Base-by-base conservation (phyloP, 345 rosid genomes). In the Camelina laxa region DNA sequence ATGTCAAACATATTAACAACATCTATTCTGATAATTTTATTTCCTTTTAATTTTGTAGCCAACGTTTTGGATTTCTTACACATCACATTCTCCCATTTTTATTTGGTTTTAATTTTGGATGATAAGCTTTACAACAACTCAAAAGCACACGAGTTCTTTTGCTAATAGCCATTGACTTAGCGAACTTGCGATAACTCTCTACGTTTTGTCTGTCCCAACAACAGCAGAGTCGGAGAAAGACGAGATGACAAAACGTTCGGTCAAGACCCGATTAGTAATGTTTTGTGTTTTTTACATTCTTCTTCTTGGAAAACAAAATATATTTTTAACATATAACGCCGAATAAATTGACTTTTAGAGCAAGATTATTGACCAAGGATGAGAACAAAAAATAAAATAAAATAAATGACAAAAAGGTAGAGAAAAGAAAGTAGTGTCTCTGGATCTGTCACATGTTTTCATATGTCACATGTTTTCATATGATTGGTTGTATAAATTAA, bases 341-440 rank as follows among this genome's bases (percentile, higher is more conserved):
- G 60, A 49, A 61, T 49, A 49, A 22, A 11, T 36, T 71, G 68
- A 50, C 60, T 50, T 72, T 72, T 4, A 7, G n/a, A n/a, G n/a
- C n/a, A n/a, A n/a, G n/a, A n/a, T n/a, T n/a, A n/a, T n/a, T n/a
- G n/a, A n/a, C n/a, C n/a, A n/a, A n/a, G n/a, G n/a, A n/a, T n/a
- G n/a, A n/a, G n/a, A n/a, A n/a, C n/a, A n/a, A n/a, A n/a, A n/a
- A n/a, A n/a, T n/a, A n/a, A n/a, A n/a, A n/a, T n/a, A n/a, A n/a
- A n/a, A n/a, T n/a, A n/a, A n/a, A n/a, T n/a, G n/a, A n/a, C n/a
- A n/a, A n/a, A n/a, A n/a, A n/a, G n/a, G n/a, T n/a, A n/a, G n/a
- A n/a, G n/a, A n/a, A n/a, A n/a, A n/a, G n/a, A n/a, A n/a, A n/a
- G n/a, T n/a, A n/a, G n/a, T n/a, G n/a, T n/a, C n/a, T n/a, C n/a